Evolutionary conservation across 495 filamentous ascomycete species (phyloP), one percentile per base, ranked within the genome.

Genomic region (Letharia columbiana): DNA sequence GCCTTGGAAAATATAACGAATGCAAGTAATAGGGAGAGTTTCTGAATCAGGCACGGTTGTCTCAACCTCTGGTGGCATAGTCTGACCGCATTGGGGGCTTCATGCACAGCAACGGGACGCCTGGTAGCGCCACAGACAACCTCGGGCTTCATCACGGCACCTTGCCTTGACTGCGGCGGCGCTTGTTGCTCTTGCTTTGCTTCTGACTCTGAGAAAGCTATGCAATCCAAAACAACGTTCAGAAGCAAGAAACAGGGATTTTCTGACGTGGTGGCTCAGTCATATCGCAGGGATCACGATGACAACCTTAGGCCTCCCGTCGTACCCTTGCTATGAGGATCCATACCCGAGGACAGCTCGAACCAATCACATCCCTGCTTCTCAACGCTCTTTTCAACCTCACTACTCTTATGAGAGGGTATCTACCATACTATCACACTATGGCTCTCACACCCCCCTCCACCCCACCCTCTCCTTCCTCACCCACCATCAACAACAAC

Each of bases 371-470:
- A 57, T 37, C 54, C 54, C 54, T 57, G 33, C 33, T 15, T 57
- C 17, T 37, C 33, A 57, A 57, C 54, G 33, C 35, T 23, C 23
- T 31, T 33, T 23, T 23, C 23, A 44, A 42, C 35, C 17, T n/a
- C 10, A 31, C 3, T 10, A 8, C 18, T 15, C 47, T 28, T 11
- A 8, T 13, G 6, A 40, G 39, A 28, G 52, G 31, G 20, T 13
- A 10, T 1, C 33, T 4, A 49, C 2, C 17, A 12, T 31, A 40
- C 7, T 52, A 11, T 41, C 37, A 52, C 17, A 2, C 35, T 5
- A 65, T 65, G 65, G 37, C 47, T 37, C 45, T 41, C 28, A 66
- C 64, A 15, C 64, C 68, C 6, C 68, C 66, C 42, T 63, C 66
- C 31, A 67, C 62, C 15, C 68, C 58, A 42, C 68, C 65, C 5